Percentiles rank a stretch among this genome's conserved stretches.
These are phyloP conservation scores for Globisporangium echinulatum DNA, from an alignment of 352 stramenopile species.

Conservation along the genomic window DNA sequence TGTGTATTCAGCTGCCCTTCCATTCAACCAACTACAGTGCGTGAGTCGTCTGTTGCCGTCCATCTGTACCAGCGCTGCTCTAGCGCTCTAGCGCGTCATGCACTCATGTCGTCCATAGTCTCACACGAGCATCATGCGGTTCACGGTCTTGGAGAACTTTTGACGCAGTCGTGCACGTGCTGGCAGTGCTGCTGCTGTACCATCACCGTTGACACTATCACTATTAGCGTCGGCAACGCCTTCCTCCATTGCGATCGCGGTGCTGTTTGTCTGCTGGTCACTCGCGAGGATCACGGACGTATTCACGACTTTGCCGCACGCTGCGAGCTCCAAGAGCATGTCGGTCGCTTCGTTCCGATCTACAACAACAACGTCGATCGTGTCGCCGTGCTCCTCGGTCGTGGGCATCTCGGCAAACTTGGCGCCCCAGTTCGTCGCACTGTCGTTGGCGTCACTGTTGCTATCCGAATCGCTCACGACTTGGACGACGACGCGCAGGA, in stretches of 20 bases:
- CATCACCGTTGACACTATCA: neutral
- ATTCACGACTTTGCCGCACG: slow-evolving; percentile 59
- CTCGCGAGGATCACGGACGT: slow-evolving; percentile 31
- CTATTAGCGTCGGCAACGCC: slow-evolving; percentile 1
- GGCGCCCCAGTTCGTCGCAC: slow-evolving; percentile 24
- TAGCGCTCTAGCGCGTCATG: neutral
- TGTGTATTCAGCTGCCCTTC: too few species aligned
- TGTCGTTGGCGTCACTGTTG: slow-evolving; percentile 11
- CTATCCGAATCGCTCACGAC: slow-evolving; percentile 19
- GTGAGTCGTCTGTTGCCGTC: neutral
- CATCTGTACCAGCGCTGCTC: too few species aligned
- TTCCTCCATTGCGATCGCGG: slow-evolving; percentile 35
- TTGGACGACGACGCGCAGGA: slow-evolving; percentile 54
- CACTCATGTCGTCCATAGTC: too few species aligned
- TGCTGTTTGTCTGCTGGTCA: slow-evolving; percentile 19
- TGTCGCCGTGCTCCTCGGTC: slow-evolving; percentile 47
- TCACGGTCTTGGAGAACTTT: slow-evolving; percentile 35
- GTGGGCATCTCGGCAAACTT: slow-evolving; percentile 50
- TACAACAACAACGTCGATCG: slow-evolving; percentile 59
- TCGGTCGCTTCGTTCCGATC: slow-evolving; percentile 54
- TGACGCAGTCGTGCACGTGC: slow-evolving; percentile 23
- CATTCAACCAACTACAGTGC: too few species aligned
- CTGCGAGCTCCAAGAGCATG: slow-evolving; percentile 61
- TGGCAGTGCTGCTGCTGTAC: slow-evolving; percentile 12
- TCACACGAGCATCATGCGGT: slow-evolving; percentile 46